Base-by-base conservation (phyloP, 352 stramenopile genomes). In the Phytophthora pinifolia region DNA sequence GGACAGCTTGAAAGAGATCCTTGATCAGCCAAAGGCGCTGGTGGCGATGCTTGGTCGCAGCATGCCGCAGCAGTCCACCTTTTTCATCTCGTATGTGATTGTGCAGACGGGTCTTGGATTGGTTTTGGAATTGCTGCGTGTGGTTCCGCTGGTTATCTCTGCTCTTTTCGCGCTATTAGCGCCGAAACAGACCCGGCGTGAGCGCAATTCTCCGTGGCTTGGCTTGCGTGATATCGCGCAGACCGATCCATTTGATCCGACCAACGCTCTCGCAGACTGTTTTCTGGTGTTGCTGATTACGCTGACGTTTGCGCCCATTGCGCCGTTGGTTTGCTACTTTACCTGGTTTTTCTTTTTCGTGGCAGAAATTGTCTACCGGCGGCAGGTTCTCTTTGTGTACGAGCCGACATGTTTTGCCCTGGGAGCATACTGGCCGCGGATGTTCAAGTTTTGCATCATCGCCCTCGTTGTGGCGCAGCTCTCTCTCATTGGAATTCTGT, bases 11-110 rank as follows among this genome's bases (percentile, higher is more conserved):
- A 81, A 83, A 44, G 76, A 80, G 20, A 87, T 93, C 32, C 13
- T 90, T 14, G 70, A 93, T 38, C 79, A 88, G 20, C 83, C 80
- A 0, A 88, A 88, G 56, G 72, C 53, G 22, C 42, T 91, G 7
- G 83, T 93, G 25, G 54, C 47, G 1, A 88, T 93, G 73, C 76
- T 93, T 37, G 83, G 81, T 5, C 64, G 63, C 27, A 88, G 75
- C 25, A 91, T 93, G 68, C 79, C 83, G 13, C 77, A 87, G 46
- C 83, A 91, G 54, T 90, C 81, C n/a, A 89, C 79, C 34, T 87
- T 88, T 39, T 93, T 91, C 59, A 93, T 91, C 62, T 87, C 79
- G 17, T 93, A 86, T 58, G 70, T 93, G 42, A 84, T 91, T 52
- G 69, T 90, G 9, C 76, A 71, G 30, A 89, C 76, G 3, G 77